Conservation (phyloP, 2,329 filamentous ascomycete species). For the Fusarium nelsonii region DNA sequence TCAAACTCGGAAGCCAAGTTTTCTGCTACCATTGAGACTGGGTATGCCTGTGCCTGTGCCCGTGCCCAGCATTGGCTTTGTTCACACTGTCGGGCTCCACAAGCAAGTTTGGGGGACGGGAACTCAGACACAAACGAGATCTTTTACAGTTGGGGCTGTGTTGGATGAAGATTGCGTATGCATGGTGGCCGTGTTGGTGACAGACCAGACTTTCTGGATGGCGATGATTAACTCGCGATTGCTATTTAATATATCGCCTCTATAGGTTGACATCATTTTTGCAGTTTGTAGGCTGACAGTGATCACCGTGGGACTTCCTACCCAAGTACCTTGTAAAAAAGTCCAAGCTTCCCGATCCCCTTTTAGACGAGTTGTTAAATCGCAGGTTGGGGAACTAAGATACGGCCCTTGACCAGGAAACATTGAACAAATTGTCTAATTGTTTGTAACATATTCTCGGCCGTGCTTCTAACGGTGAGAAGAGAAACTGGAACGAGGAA, state of each 20-base stretch:
- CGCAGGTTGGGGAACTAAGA: constrained; percentile 37
- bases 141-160: constrained; percentile 31
- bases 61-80: constrained; percentile 17
- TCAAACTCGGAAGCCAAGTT: background rate
- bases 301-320: constrained; percentile 15
- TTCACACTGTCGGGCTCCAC: constrained; percentile 26
- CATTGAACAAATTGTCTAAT: constrained; percentile 17
- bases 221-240: constrained; percentile 6
- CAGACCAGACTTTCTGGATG: background rate
- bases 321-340: constrained; percentile 5
- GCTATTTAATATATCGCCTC: background rate
- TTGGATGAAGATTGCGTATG: constrained; percentile 27
- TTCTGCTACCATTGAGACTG: background rate
- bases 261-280: constrained; percentile 25
- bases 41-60: constrained; percentile 4
- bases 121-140: constrained; percentile 21
- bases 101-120: constrained; percentile 20
- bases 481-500: constrained; percentile 13
- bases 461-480: constrained; percentile 33
- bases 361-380: constrained; percentile 35
- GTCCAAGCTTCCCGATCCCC: constrained; percentile 33
- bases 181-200: constrained; percentile 23
- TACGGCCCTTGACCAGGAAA: constrained; percentile 7
- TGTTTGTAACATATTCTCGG: constrained; percentile 1
- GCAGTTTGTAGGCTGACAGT: constrained; percentile 10